A percentile compares a stretch with the other conserved stretches of the same genome.
phyloP scores from a whole-genome alignment of 441 rosid genomes.

The Erysimum cheiri region DNA sequence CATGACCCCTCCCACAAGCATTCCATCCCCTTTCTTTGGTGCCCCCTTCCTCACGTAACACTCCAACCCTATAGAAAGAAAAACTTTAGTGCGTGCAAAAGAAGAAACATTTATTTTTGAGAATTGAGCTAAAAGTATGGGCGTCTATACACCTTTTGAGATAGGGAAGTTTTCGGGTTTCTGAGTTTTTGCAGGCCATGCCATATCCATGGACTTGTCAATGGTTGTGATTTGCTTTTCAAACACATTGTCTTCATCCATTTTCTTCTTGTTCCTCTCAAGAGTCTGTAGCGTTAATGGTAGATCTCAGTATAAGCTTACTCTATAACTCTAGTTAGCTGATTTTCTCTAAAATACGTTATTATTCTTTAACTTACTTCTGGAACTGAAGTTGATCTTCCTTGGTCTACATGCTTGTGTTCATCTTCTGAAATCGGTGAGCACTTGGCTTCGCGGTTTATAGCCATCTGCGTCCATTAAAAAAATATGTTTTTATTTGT shows the following conservation, averaged over 20 bases:
- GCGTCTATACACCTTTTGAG: constrained; percentile 38
- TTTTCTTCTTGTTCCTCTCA: constrained; percentile 38
- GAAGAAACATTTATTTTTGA: not conserved
- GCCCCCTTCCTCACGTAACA: constrained; percentile 45
- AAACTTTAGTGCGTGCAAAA: constrained; percentile 14
- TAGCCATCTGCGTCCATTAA: constrained; percentile 64
- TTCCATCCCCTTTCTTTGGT: constrained; percentile 47
- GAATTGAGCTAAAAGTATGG: not conserved
- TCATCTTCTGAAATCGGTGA: constrained; percentile 58
- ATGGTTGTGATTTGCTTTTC: constrained; percentile 53
- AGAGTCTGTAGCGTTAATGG: constrained; percentile 31
- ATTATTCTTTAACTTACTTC: constrained; percentile 34
- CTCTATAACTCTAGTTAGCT: not conserved
- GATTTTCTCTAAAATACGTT: not conserved
- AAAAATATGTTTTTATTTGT: not conserved
- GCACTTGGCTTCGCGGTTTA: constrained; percentile 72
- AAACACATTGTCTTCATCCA: constrained; percentile 32
- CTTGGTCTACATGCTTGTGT: constrained; percentile 51
- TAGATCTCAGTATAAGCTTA: constrained; percentile 4
- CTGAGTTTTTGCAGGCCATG: constrained; percentile 49
- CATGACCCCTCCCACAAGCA: constrained; percentile 60
- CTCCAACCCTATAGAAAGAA: constrained; percentile 27
- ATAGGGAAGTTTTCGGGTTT: constrained; percentile 25
- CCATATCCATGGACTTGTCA: constrained; percentile 60
- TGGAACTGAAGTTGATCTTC: constrained; percentile 45